A percentile compares a stretch with the other conserved stretches of the same genome.
Evolutionary conservation across 2,329 filamentous ascomycete genomes (phyloP).

Genomic region (Madurella mycetomatis): DNA sequence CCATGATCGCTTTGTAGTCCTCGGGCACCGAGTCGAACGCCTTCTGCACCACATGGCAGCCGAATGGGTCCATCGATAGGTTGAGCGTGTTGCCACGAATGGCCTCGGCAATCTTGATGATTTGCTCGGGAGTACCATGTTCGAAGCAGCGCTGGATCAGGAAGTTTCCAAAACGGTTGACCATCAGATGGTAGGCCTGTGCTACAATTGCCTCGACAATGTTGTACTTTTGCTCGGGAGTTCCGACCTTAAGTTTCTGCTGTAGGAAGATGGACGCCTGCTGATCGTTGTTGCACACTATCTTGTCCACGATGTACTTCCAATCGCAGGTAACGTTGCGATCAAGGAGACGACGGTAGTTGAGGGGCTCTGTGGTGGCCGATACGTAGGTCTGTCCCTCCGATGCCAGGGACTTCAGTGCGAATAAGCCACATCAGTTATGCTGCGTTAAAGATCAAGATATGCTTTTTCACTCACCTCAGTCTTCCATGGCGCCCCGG

Average conservation of each 20-base stretch:
- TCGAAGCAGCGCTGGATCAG: slow-evolving; percentile 98
- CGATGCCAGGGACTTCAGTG: slow-evolving; percentile 37
- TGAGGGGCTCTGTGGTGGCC: slow-evolving; percentile 77
- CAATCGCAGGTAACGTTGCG: slow-evolving; percentile 97
- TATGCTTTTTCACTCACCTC: slow-evolving; percentile 39
- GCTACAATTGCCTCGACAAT: slow-evolving; percentile 95
- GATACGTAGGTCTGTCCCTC: slow-evolving; percentile 75
- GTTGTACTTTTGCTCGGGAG: slow-evolving; percentile 90
- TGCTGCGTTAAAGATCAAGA: slow-evolving; percentile 7
- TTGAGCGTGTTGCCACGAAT: slow-evolving; percentile 92
- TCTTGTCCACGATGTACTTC: slow-evolving; percentile 99
- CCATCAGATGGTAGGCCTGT: slow-evolving; percentile 92
- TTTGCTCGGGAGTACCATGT: slow-evolving; percentile 90
- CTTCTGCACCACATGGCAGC: slow-evolving; percentile 97
- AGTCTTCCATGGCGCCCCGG: slow-evolving; percentile 48
- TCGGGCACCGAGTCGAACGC: slow-evolving; percentile 97
- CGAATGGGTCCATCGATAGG: slow-evolving; percentile 97
- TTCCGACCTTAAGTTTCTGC: slow-evolving; percentile 97
- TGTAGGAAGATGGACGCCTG: slow-evolving; percentile 98
- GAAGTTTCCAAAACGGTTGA: slow-evolving; percentile 98
- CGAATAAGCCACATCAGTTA: slow-evolving; percentile 1
- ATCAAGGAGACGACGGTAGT: slow-evolving; percentile 91
- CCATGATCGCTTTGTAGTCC: slow-evolving; percentile 97
- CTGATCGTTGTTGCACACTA: slow-evolving; percentile 98
- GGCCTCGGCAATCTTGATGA: slow-evolving; percentile 88